phyloP scores from a whole-genome alignment of 1,139 yeast genomes.

The Sugiyamaella neomexicana region DNA sequence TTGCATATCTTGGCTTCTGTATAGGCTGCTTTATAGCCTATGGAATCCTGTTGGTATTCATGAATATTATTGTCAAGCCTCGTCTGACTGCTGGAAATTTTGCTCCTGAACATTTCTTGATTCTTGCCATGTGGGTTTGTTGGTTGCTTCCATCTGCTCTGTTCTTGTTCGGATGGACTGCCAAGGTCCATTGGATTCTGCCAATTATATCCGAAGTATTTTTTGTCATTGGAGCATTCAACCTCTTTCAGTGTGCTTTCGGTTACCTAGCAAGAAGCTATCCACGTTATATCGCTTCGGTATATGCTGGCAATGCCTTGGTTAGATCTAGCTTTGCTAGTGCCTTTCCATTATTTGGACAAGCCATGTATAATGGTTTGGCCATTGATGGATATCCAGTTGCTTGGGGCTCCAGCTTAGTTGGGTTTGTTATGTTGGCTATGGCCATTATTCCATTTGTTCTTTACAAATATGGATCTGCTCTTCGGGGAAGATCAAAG shows the following conservation, averaged over 20 bases:
- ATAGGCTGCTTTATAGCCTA: slow-evolving; percentile 47
- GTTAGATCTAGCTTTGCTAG: slow-evolving; percentile 54
- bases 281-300: slow-evolving; percentile 67
- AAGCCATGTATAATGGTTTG: slow-evolving; percentile 48
- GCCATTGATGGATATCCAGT: slow-evolving; percentile 51
- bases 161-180: slow-evolving; percentile 56
- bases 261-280: slow-evolving; percentile 70
- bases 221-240: slow-evolving; percentile 71
- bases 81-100: slow-evolving; percentile 18
- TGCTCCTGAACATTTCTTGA: slow-evolving; percentile 24
- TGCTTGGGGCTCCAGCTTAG: slow-evolving; percentile 55
- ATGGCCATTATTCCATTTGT: slow-evolving; percentile 57
- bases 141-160: slow-evolving; percentile 53
- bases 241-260: slow-evolving; percentile 71
- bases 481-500: slow-evolving; percentile 45
- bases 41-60: slow-evolving; percentile 20
- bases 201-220: slow-evolving; percentile 77
- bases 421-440: slow-evolving; percentile 47
- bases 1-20: slow-evolving; percentile 47
- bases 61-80: slow-evolving; percentile 19
- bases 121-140: slow-evolving; percentile 45
- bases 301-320: slow-evolving; percentile 55
- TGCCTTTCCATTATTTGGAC: slow-evolving; percentile 57
- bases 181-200: slow-evolving; percentile 76
- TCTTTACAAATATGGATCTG: slow-evolving; percentile 56